These are phyloP conservation scores for Mycena indigotica DNA, from an alignment of 768 basidiomycete species.

Conservation along the genomic window DNA sequence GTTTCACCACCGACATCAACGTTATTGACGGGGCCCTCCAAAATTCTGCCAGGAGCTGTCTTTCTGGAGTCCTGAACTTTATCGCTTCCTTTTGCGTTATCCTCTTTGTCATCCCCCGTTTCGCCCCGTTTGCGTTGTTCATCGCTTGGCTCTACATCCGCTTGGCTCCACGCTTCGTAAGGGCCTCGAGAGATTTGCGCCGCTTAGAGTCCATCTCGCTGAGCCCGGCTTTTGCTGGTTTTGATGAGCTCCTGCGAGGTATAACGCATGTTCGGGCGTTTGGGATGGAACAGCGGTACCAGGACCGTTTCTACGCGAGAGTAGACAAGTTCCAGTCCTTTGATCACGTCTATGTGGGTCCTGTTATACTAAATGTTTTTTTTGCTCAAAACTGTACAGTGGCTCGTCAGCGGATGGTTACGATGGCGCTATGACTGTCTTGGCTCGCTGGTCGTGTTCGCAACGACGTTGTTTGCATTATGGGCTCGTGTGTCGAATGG, in stretches of 20 bases:
- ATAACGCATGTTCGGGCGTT: conserved; percentile 71
- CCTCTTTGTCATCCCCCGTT: conserved; percentile 60
- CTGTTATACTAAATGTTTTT: background rate
- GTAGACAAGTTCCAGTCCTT: conserved; percentile 71
- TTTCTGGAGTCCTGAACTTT: conserved; percentile 63
- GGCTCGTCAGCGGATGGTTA: conserved; percentile 71
- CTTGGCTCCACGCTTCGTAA: conserved; percentile 61
- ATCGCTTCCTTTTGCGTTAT: conserved; percentile 66
- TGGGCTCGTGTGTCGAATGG: conserved; percentile 59
- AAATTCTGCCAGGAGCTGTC: conserved; percentile 53
- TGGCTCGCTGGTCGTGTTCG: conserved; percentile 70
- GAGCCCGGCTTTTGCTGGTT: conserved; percentile 73
- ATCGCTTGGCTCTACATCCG: conserved; percentile 73
- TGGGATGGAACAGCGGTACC: conserved; percentile 69
- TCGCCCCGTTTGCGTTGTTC: conserved; percentile 65
- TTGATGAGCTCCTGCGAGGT: conserved; percentile 69
- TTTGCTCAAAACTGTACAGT: conserved; percentile 44
- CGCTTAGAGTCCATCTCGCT: conserved; percentile 66
- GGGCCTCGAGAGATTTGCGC: conserved; percentile 66
- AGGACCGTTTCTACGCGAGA: conserved; percentile 60
- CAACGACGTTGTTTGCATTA: conserved; percentile 70
- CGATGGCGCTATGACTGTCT: conserved; percentile 76
- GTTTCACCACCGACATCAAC: conserved; percentile 78
- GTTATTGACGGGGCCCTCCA: conserved; percentile 70
- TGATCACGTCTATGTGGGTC: conserved; percentile 68